These are phyloP conservation scores for Chlorociboria aeruginascens DNA, from an alignment of 495 filamentous ascomycete genomes.

Conservation along the genomic window DNA sequence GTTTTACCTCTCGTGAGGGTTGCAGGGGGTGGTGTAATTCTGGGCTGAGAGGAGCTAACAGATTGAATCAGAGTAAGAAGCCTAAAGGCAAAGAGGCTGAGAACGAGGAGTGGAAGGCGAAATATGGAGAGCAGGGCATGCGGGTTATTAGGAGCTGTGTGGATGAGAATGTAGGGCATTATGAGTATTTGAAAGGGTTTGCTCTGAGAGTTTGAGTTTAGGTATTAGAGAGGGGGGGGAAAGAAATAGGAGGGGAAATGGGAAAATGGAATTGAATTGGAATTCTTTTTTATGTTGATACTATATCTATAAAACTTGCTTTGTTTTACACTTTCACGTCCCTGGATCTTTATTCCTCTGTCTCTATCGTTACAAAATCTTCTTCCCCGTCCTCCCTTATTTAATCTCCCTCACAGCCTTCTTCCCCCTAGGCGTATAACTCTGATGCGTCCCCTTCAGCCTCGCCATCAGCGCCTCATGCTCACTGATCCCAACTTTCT, in stretches of 20 bases:
- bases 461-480: too few species aligned
- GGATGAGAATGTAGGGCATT: constrained; percentile 69
- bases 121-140: constrained; percentile 68
- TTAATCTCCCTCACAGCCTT: too few species aligned
- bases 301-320: not conserved
- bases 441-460: too few species aligned
- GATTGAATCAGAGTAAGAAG: constrained; percentile 39
- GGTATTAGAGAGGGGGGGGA: too few species aligned
- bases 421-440: too few species aligned
- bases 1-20: constrained; percentile 17
- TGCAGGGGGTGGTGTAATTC: not conserved
- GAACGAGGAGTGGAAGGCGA: constrained; percentile 67
- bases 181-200: constrained; percentile 86
- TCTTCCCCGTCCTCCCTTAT: too few species aligned
- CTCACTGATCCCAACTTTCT: too few species aligned
- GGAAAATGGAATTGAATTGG: not conserved
- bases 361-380: too few species aligned
- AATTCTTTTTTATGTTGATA: not conserved
- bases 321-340: not conserved
- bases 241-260: not conserved
- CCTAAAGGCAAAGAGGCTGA: constrained; percentile 56
- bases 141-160: constrained; percentile 66
- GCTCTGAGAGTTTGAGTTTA: constrained; percentile 41
- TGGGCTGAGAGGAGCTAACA: not conserved
- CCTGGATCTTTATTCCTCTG: not conserved